phyloP scores from a whole-genome alignment of 2,329 filamentous ascomycete genomes.

The Fusarium newnesense region DNA sequence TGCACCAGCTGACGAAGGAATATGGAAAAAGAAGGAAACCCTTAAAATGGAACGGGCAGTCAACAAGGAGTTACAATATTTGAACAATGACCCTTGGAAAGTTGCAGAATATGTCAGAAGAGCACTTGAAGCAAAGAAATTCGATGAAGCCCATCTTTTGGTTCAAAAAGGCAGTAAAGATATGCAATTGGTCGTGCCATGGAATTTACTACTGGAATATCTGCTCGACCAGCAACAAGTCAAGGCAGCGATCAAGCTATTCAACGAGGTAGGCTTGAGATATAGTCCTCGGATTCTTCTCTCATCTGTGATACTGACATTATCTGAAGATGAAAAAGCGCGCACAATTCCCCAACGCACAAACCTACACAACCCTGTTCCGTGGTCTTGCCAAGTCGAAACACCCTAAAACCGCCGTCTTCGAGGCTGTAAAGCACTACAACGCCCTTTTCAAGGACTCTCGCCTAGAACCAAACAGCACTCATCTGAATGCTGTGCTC shows the following conservation, averaged over 20 bases:
- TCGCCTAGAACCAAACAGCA: slow-evolving; percentile 75
- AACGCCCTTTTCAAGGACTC: slow-evolving; percentile 74
- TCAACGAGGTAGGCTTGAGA: slow-evolving; percentile 75
- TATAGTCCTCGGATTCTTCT: not conserved
- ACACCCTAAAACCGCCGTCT: slow-evolving; percentile 68
- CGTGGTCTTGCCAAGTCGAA: slow-evolving; percentile 74
- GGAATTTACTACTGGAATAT: slow-evolving; percentile 87
- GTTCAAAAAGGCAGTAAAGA: slow-evolving; percentile 75
- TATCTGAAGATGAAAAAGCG: slow-evolving; percentile 88
- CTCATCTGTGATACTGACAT: slow-evolving; percentile 26
- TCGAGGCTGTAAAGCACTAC: slow-evolving; percentile 80
- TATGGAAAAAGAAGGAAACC: slow-evolving; percentile 31
- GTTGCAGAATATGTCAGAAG: slow-evolving; percentile 74
- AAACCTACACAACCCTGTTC: slow-evolving; percentile 87
- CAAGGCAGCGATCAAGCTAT: slow-evolving; percentile 78
- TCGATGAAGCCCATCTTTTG: slow-evolving; percentile 74
- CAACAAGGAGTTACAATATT: slow-evolving; percentile 68
- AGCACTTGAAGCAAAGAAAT: slow-evolving; percentile 67
- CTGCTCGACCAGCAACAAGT: slow-evolving; percentile 70
- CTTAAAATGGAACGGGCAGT: slow-evolving; percentile 52
- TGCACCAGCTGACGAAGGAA: slow-evolving; percentile 17
- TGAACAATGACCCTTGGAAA: slow-evolving; percentile 74
- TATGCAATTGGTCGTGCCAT: slow-evolving; percentile 76
- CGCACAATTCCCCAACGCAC: slow-evolving; percentile 79
- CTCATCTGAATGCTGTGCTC: slow-evolving; percentile 90